These are phyloP conservation scores for Gnomoniopsis sp. DNA, from an alignment of 2,329 filamentous ascomycete species.

Conservation along the genomic window DNA sequence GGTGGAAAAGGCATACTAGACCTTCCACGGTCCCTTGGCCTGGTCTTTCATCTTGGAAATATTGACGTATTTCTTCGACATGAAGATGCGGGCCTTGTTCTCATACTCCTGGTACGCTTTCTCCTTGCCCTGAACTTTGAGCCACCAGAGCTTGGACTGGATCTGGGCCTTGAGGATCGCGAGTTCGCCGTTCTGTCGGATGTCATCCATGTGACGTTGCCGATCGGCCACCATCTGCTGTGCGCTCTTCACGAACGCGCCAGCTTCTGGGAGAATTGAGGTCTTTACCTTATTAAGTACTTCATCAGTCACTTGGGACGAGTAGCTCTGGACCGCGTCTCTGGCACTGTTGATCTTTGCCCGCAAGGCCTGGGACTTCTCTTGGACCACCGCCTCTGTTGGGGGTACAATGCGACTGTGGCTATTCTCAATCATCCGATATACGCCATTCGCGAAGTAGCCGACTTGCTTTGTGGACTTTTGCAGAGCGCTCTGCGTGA, in stretches of 20 bases:
- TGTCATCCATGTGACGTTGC: constrained; percentile 26
- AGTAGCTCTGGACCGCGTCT: constrained; percentile 22
- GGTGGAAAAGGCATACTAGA: constrained; percentile 10
- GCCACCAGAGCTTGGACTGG: constrained; percentile 54
- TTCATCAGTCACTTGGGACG: constrained; percentile 21
- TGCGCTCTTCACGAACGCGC: constrained; percentile 26
- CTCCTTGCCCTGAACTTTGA: constrained; percentile 48
- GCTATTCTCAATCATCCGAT: constrained; percentile 24
- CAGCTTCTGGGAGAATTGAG: constrained; percentile 23
- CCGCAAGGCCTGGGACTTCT: constrained; percentile 27
- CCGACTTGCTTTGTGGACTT: neutral
- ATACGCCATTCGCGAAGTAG: constrained; percentile 28
- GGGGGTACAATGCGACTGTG: constrained; percentile 29
- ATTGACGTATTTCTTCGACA: constrained; percentile 34
- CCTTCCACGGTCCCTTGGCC: constrained; percentile 6
- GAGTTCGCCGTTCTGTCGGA: constrained; percentile 40
- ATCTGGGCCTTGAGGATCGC: constrained; percentile 52
- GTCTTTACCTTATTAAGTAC: constrained; percentile 24
- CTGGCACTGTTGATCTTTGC: constrained; percentile 27
- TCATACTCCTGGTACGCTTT: constrained; percentile 43
- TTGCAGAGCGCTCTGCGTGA: neutral
- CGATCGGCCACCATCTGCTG: constrained; percentile 30
- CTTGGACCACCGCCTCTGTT: constrained; percentile 29
- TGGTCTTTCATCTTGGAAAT: constrained; percentile 25
- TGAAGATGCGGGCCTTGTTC: constrained; percentile 42